Conservation (phyloP, 805 yeast genomes). For the Metschnikowia picachoensis region DNA sequence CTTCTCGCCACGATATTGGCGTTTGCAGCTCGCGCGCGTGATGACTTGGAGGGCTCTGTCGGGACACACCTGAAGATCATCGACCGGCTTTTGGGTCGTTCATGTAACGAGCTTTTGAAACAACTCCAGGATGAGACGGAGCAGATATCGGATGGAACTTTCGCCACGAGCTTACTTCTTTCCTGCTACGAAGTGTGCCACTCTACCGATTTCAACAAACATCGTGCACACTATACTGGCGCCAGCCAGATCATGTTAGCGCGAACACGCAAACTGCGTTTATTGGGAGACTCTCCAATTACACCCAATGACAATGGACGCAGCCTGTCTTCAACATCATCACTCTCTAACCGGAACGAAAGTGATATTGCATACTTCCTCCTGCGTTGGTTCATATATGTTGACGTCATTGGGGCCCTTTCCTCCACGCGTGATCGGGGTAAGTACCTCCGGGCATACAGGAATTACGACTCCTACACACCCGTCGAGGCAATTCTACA, state of each 20-base stretch:
- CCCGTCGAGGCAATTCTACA: conserved; percentile 23
- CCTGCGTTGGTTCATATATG: conserved; percentile 64
- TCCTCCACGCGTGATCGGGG: conserved; percentile 46
- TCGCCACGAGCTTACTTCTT: conserved; percentile 57
- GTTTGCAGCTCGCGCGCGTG: conserved; percentile 33
- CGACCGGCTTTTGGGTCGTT: conserved; percentile 50
- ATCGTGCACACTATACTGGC: conserved; percentile 65
- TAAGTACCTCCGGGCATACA: conserved; percentile 26
- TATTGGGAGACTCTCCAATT: neutral
- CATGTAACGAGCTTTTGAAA: conserved; percentile 53
- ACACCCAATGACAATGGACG: neutral
- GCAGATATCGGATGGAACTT: conserved; percentile 61
- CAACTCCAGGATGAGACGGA: conserved; percentile 48
- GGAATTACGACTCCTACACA: conserved; percentile 15
- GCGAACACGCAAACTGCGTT: neutral
- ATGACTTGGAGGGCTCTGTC: conserved; percentile 21
- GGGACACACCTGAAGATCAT: conserved; percentile 39
- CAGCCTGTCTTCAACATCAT: neutral
- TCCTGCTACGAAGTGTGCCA: conserved; percentile 51
- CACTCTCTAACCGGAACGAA: conserved; percentile 20
- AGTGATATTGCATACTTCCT: conserved; percentile 50
- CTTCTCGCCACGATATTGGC: conserved; percentile 53
- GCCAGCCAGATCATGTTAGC: conserved; percentile 51
- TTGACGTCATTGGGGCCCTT: conserved; percentile 60
- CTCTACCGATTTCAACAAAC: conserved; percentile 45